phyloP scores from a whole-genome alignment of 1,139 yeast species.

The Saccharomyces hybrid region DNA sequence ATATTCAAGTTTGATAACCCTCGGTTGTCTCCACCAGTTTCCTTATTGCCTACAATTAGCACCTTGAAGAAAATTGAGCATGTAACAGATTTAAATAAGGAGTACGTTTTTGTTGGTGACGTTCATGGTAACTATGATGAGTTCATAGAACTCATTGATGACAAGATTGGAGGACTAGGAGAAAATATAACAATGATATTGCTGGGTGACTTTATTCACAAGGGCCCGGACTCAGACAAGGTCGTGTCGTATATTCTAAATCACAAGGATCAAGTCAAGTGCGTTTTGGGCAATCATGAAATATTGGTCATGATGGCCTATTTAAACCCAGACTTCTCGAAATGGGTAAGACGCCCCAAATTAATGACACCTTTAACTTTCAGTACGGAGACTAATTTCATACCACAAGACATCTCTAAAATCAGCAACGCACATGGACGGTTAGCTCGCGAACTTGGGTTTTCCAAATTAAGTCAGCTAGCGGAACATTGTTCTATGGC shows the following conservation, averaged over 20 bases:
- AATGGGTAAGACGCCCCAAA: background rate
- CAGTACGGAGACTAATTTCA: constrained; percentile 12
- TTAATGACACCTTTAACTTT: constrained; percentile 12
- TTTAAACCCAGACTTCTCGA: constrained; percentile 11
- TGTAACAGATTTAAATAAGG: background rate
- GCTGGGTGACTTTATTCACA: constrained; percentile 78
- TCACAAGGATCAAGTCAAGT: constrained; percentile 45
- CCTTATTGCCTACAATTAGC: constrained; percentile 23
- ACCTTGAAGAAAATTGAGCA: constrained; percentile 22
- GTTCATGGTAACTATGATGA: constrained; percentile 71
- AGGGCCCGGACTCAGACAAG: constrained; percentile 69
- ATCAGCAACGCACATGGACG: constrained; percentile 16
- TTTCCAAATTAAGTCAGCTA: constrained; percentile 12
- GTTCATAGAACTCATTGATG: constrained; percentile 49
- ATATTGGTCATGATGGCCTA: constrained; percentile 34
- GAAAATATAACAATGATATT: constrained; percentile 31
- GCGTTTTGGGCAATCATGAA: constrained; percentile 78
- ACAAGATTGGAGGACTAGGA: constrained; percentile 42
- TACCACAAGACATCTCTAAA: constrained; percentile 14
- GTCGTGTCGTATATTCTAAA: constrained; percentile 61
- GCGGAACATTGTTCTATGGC: constrained; percentile 20
- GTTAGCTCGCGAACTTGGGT: constrained; percentile 20
- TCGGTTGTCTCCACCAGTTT: background rate
- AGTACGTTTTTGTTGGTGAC: constrained; percentile 62
- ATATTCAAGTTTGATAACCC: background rate